Evolutionary conservation across 129 eudicot genomes (phyloP).

Genomic region (Centella asiatica): DNA sequence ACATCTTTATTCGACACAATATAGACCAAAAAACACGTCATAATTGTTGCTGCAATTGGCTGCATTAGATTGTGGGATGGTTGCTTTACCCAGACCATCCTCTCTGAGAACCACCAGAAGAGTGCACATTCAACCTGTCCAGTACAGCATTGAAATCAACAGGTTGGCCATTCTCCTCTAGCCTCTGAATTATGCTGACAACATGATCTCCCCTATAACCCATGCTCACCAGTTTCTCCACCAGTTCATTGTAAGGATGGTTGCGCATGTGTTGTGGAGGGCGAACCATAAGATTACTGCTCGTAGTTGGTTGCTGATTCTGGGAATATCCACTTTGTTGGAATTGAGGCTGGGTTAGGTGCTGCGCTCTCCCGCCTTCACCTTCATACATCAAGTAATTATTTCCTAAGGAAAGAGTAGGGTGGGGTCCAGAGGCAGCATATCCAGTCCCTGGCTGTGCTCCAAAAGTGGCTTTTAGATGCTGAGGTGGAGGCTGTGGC

Average conservation of each 20-base stretch:
- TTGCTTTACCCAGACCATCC: constrained; percentile 59
- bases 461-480: constrained; percentile 50
- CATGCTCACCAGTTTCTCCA: constrained; percentile 79
- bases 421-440: constrained; percentile 34
- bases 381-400: constrained; percentile 59
- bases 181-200: constrained; percentile 65
- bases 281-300: constrained; percentile 31
- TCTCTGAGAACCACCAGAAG: constrained; percentile 55
- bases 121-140: constrained; percentile 68
- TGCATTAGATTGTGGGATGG: not conserved
- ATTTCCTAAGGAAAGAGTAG: constrained; percentile 30
- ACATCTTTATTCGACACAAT: constrained; percentile 36
- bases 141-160: constrained; percentile 78
- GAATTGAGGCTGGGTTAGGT: constrained; percentile 37
- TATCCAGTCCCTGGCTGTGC: constrained; percentile 61
- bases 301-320: constrained; percentile 28
- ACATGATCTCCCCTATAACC: constrained; percentile 84
- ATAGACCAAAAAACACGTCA: constrained; percentile 15
- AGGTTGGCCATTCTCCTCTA: constrained; percentile 82
- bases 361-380: constrained; percentile 54
- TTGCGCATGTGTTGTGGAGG: constrained; percentile 41
- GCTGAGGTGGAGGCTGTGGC: constrained; percentile 57
- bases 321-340: constrained; percentile 48
- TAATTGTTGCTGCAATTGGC: constrained; percentile 14
- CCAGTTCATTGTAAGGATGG: constrained; percentile 66